Evolutionary conservation across 345 rosid species (phyloP).

Genomic region (Gossypium australe): DNA sequence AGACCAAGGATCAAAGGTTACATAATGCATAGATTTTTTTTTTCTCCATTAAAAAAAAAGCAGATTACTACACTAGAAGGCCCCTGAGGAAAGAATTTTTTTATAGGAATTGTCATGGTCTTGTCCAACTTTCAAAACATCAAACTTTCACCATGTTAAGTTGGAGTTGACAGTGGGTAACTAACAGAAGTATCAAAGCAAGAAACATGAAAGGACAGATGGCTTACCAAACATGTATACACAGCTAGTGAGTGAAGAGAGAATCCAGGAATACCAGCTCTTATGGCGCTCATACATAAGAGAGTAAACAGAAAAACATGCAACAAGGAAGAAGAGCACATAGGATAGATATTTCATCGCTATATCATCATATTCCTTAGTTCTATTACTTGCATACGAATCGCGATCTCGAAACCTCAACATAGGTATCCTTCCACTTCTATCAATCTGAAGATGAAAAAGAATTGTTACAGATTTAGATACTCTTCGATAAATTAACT

Average conservation of each 20-base stretch:
- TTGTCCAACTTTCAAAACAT: neutral
- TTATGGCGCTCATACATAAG: constrained; percentile 90
- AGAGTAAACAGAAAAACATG: constrained; percentile 74
- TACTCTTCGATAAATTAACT: neutral
- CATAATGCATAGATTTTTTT: neutral
- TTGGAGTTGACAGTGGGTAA: neutral
- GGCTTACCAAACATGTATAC: constrained; percentile 98
- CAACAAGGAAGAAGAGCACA: constrained; percentile 81
- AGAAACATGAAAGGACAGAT: constrained; percentile 3
- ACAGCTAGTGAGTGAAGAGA: constrained; percentile 92
- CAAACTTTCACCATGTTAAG: neutral
- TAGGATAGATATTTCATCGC: constrained; percentile 96
- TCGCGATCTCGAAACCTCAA: constrained; percentile 92
- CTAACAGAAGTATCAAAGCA: neutral
- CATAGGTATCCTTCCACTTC: constrained; percentile 87
- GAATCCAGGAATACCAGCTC: constrained; percentile 99
- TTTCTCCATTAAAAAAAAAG: neutral
- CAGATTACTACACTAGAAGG: neutral
- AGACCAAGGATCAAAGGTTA: neutral
- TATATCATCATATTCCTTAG: constrained; percentile 96
- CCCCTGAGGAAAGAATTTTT: neutral
- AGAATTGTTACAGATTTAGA: constrained; percentile 4
- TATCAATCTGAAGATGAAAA: constrained; percentile 56
- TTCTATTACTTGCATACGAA: constrained; percentile 90
- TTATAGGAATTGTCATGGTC: neutral